phyloP scores from a whole-genome alignment of 106 monocot genomes.

The Posidonia australis region DNA sequence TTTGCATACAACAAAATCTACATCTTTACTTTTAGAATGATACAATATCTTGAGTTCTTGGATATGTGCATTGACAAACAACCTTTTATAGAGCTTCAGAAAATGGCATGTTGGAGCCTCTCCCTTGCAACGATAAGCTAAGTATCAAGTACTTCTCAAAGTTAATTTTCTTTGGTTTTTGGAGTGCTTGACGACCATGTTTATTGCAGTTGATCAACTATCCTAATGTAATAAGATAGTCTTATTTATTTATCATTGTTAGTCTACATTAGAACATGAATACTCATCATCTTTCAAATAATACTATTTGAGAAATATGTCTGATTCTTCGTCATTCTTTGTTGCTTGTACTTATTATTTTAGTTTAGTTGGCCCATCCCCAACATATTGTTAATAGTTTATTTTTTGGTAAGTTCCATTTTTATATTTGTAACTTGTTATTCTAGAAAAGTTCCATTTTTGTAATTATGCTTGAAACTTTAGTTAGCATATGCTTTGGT shows the following conservation, averaged over 20 bases:
- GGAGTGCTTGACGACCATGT: background rate
- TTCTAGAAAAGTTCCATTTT: background rate
- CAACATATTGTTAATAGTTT: too few relatives aligned
- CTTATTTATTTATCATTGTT: background rate
- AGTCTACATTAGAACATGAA: too few relatives aligned
- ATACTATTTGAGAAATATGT: background rate
- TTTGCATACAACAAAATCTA: too few relatives aligned
- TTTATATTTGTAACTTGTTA: background rate
- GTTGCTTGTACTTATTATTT: background rate
- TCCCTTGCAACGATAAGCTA: constrained; percentile 67
- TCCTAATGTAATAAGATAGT: constrained; percentile 58
- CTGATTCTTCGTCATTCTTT: background rate
- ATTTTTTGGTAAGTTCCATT: too few relatives aligned
- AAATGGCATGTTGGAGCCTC: constrained; percentile 29
- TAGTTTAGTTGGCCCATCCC: background rate
- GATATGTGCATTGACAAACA: background rate
- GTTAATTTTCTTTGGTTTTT: background rate
- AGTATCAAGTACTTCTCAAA: background rate
- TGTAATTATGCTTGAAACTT: background rate
- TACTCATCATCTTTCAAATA: too few relatives aligned
- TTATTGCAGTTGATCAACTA: constrained; percentile 44
- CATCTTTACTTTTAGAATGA: too few relatives aligned
- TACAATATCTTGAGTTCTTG: background rate
- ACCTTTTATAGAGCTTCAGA: constrained; percentile 19
- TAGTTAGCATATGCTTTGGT: background rate